Conservation (phyloP, 768 basidiomycete species). For the Scleroderma bovista region DNA sequence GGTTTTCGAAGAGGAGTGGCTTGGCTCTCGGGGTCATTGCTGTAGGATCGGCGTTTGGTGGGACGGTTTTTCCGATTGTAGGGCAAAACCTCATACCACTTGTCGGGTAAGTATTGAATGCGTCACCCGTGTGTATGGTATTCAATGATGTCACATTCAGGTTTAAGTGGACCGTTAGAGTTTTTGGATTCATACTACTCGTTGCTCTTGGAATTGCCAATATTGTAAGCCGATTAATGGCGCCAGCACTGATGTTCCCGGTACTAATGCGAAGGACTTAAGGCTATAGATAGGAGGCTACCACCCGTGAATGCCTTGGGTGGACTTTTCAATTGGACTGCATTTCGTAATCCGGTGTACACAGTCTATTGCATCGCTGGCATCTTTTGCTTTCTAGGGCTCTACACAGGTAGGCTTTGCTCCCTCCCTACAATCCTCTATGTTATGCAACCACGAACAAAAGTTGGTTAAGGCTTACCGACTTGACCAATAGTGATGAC, state of each 20-base stretch:
- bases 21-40: slow-evolving; percentile 59
- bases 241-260: too few species aligned
- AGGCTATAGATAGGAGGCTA: slow-evolving; percentile 41
- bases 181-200: slow-evolving; percentile 59
- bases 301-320: slow-evolving; percentile 49
- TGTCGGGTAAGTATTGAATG: slow-evolving; percentile 43
- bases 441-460: too few species aligned
- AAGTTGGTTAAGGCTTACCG: neutral
- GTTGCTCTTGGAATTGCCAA: slow-evolving; percentile 49
- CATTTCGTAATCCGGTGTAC: slow-evolving; percentile 45
- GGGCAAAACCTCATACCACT: slow-evolving; percentile 47
- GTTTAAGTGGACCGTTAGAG: slow-evolving; percentile 76
- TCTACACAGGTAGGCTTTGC: slow-evolving; percentile 52
- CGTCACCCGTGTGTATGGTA: neutral
- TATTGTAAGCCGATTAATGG: slow-evolving; percentile 33
- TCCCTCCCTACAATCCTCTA: too few species aligned
- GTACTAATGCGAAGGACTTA: neutral
- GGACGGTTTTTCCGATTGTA: slow-evolving; percentile 60
- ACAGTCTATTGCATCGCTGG: slow-evolving; percentile 53
- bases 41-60: slow-evolving; percentile 63
- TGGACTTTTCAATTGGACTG: slow-evolving; percentile 50
- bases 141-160: slow-evolving; percentile 27
- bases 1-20: slow-evolving; percentile 59
- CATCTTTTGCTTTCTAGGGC: slow-evolving; percentile 55
- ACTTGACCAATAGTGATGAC: slow-evolving; percentile 46